Base-by-base conservation (phyloP, 73 alveolate species). In the Stentor coeruleus region DNA sequence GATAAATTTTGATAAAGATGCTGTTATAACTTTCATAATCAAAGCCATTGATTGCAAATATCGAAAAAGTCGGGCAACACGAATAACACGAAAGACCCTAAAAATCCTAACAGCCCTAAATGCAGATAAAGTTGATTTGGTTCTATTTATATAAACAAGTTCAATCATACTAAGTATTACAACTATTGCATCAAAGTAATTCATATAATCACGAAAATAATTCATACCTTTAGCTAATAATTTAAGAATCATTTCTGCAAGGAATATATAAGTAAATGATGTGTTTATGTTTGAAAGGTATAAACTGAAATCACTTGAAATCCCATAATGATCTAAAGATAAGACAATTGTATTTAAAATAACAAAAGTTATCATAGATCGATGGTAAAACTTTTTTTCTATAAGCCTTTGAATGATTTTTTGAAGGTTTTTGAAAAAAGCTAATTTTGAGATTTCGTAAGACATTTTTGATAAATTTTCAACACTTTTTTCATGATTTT, bases 51-150 rank as follows among this genome's bases (percentile, higher is more conserved):
- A 97, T 76, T 91, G 89, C 55, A 97, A 89, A 59, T 91, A 90
- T 79, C 96, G 92, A 98, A 97, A 95, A 30, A 97, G 86, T 77
- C 93, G 85, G 39, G 95, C 77, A 38, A 96, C 90, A 91, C 98
- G 96, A 3, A 99, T 93, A 3, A 97, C 95, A 82, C 99, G 88
- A 49, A 97, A 89, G 14, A 96, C 98, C 88, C 99, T 91, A 84
- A 97, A 93, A 38, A 96, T 95, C 88, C 98, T 94, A 11, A 97
- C 87, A 49, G 97, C 88, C 84, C 96, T 84, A 36, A 97, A 93
- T 31, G 97, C 97, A 35, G 95, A 88, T 30, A 79, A 85, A 28
- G 96, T 93, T 30, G 96, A 91, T 28, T 11, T 36, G 1, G 42
- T 59, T 49, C 39, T 87, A 84, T 30, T 79, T 76, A 11, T 35